phyloP scores from a whole-genome alignment of 2,329 filamentous ascomycete species.

The Xylariales sp. region DNA sequence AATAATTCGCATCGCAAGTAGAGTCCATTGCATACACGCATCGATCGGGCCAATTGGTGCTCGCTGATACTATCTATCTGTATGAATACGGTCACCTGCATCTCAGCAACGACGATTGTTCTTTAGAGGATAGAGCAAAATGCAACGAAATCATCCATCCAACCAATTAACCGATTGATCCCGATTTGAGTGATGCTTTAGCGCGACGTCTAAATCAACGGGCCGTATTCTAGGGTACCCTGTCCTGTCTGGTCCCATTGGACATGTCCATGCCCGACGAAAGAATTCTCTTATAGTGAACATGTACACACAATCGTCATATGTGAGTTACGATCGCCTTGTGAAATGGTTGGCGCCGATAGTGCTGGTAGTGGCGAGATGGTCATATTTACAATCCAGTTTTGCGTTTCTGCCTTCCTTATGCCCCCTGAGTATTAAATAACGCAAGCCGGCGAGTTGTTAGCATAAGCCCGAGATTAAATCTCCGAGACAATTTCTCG shows the following conservation, averaged over 20 bases:
- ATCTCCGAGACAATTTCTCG: neutral
- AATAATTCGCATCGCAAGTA: constrained; percentile 4
- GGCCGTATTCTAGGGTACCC: neutral
- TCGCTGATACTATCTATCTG: constrained; percentile 17
- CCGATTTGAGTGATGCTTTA: neutral
- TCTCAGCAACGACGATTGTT: constrained; percentile 29
- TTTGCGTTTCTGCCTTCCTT: too few relatives aligned
- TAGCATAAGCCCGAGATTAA: neutral
- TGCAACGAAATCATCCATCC: constrained; percentile 19
- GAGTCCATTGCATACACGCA: constrained; percentile 20
- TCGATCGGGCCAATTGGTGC: constrained; percentile 11
- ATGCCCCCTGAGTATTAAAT: neutral
- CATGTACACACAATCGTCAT: too few relatives aligned
- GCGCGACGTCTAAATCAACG: neutral
- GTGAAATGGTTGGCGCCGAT: too few relatives aligned
- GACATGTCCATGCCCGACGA: too few relatives aligned
- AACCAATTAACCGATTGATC: neutral
- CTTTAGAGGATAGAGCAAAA: constrained; percentile 38
- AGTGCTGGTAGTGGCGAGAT: too few relatives aligned
- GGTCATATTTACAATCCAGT: too few relatives aligned
- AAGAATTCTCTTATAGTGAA: too few relatives aligned
- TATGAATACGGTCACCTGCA: constrained; percentile 32
- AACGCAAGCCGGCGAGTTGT: neutral
- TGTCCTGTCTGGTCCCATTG: neutral
- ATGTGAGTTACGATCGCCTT: too few relatives aligned